phyloP scores from a whole-genome alignment of 768 basidiomycete genomes.

The Mrakia gelida region DNA sequence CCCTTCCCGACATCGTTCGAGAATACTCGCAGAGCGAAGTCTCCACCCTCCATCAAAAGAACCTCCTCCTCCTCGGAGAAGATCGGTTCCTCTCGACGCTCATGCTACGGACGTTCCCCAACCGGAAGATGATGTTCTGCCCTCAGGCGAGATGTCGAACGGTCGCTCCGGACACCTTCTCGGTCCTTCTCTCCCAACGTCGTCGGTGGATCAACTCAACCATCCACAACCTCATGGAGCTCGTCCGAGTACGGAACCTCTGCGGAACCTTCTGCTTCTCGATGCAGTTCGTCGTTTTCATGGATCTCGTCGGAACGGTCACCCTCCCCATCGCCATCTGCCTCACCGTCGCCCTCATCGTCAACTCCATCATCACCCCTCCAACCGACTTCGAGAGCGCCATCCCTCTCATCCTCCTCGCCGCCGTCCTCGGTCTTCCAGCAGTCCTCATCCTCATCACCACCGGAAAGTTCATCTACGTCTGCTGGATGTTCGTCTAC shows the following conservation, averaged over 20 bases:
- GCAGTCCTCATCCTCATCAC: slow-evolving; percentile 88
- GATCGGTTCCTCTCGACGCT: slow-evolving; percentile 98
- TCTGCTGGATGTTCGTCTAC: slow-evolving; percentile 98
- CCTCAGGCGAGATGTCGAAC: slow-evolving; percentile 94
- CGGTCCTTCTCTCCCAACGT: slow-evolving; percentile 87
- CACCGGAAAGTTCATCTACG: slow-evolving; percentile 88
- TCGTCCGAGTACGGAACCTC: slow-evolving; percentile 90
- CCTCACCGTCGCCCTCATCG: slow-evolving; percentile 82
- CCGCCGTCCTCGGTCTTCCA: slow-evolving; percentile 88
- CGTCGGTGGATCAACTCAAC: slow-evolving; percentile 99
- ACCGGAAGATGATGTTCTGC: slow-evolving; percentile 98
- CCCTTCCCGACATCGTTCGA: slow-evolving; percentile 93
- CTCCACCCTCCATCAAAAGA: slow-evolving; percentile 94
- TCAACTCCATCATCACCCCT: slow-evolving; percentile 71
- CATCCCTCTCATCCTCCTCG: slow-evolving; percentile 83
- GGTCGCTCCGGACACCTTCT: slow-evolving; percentile 92
- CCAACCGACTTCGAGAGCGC: slow-evolving; percentile 84
- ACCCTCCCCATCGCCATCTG: slow-evolving; percentile 74
- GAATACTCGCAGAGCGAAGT: slow-evolving; percentile 95
- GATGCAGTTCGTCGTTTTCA: slow-evolving; percentile 97
- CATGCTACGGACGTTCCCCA: slow-evolving; percentile 92
- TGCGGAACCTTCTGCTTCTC: slow-evolving; percentile 99
- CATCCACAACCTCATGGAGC: slow-evolving; percentile 98
- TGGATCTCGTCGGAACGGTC: slow-evolving; percentile 45
- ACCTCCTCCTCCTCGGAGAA: slow-evolving; percentile 89